phyloP scores from a whole-genome alignment of 2,329 filamentous ascomycete species.

The Cephalotrichum gorgonifer region DNA sequence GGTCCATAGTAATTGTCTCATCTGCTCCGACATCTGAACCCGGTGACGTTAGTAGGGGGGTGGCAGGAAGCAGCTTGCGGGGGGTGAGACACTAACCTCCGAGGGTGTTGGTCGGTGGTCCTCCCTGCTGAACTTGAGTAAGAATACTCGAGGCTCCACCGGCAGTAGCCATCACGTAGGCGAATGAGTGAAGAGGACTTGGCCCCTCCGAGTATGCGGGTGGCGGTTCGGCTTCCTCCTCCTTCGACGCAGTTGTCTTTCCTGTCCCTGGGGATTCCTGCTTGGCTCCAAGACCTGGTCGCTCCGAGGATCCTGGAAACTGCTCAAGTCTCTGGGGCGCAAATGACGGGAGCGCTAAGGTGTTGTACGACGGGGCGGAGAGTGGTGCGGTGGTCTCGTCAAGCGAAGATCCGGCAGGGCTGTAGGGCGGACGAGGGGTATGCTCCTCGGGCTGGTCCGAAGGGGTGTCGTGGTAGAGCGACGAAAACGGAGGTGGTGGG shows the following conservation, averaged over 20 bases:
- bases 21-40: slow-evolving; percentile 66
- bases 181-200: slow-evolving; percentile 84
- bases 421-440: slow-evolving; percentile 8
- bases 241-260: slow-evolving; percentile 41
- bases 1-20: slow-evolving; percentile 89
- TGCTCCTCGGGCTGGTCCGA: slow-evolving; percentile 10
- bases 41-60: slow-evolving; percentile 1
- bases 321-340: slow-evolving; percentile 49
- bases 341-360: slow-evolving; percentile 22
- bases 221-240: slow-evolving; percentile 80
- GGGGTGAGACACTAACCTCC: slow-evolving; percentile 52
- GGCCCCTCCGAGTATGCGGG: slow-evolving; percentile 93
- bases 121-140: slow-evolving; percentile 94
- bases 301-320: slow-evolving; percentile 73
- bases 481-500: slow-evolving; percentile 52
- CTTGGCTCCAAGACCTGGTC: slow-evolving; percentile 22
- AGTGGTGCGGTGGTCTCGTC: slow-evolving; percentile 24
- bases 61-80: not conserved
- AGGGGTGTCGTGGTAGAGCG: slow-evolving; percentile 13
- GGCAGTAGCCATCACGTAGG: slow-evolving; percentile 95
- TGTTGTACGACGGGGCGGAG: slow-evolving; percentile 43
- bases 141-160: slow-evolving; percentile 97
- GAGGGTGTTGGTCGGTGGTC: slow-evolving; percentile 78
- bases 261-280: not conserved
- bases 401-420: not conserved